Conservation (phyloP, 2,329 filamentous ascomycete genomes). For the Westerdykella sp. region DNA sequence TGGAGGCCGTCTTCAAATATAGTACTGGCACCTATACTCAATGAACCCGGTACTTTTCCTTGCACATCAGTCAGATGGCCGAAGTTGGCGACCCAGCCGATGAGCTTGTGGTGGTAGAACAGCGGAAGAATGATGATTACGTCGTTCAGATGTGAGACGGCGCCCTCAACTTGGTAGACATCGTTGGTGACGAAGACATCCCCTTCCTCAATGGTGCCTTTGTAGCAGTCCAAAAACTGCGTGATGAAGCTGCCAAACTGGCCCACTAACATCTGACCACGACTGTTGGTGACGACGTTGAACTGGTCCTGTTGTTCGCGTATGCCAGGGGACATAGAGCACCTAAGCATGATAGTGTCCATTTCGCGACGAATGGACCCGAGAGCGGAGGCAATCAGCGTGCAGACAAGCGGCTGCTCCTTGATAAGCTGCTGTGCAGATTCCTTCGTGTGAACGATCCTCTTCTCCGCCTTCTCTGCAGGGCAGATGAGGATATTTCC, state of each 20-base stretch:
- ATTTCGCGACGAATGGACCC: constrained; percentile 46
- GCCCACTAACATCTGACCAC: constrained; percentile 47
- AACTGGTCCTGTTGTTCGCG: constrained; percentile 50
- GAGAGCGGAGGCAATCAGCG: constrained; percentile 42
- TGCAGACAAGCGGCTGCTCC: constrained; percentile 40
- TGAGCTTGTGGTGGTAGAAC: constrained; percentile 39
- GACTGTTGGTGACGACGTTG: constrained; percentile 47
- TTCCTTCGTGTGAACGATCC: constrained; percentile 31
- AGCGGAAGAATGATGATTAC: constrained; percentile 48
- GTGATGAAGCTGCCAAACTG: constrained; percentile 49
- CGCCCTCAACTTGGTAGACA: constrained; percentile 45
- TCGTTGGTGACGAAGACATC: constrained; percentile 50
- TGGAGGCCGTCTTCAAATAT: constrained; percentile 48
- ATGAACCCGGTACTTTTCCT: constrained; percentile 46
- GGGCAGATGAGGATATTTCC: constrained; percentile 47
- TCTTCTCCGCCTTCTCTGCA: constrained; percentile 21
- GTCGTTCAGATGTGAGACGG: constrained; percentile 47
- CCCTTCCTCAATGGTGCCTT: constrained; percentile 48
- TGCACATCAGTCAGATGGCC: constrained; percentile 43
- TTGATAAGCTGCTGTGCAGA: constrained; percentile 35
- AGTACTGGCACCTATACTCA: constrained; percentile 46
- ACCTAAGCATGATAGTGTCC: constrained; percentile 48
- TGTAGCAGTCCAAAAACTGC: constrained; percentile 44
- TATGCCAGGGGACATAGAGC: constrained; percentile 48
- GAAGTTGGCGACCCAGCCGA: constrained; percentile 48